These are phyloP conservation scores for Alternaria hordeiaustralica DNA, from an alignment of 2,329 filamentous ascomycete genomes.

Conservation along the genomic window DNA sequence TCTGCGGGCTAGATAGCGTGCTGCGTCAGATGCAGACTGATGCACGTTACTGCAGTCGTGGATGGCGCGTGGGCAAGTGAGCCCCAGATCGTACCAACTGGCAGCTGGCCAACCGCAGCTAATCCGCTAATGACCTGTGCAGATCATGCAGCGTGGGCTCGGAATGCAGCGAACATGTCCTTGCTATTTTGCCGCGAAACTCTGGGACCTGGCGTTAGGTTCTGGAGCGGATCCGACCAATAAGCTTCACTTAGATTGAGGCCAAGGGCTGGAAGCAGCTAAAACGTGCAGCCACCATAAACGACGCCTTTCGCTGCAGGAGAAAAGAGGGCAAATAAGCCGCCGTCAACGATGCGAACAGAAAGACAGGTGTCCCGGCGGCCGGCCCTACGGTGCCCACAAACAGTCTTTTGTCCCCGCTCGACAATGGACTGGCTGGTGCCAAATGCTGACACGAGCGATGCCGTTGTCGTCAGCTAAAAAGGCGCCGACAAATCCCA, in stretches of 20 bases:
- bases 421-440: slow-evolving; percentile 3
- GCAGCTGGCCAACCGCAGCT: slow-evolving; percentile 37
- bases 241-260: slow-evolving; percentile 43
- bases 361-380: slow-evolving; percentile 14
- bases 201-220: slow-evolving; percentile 42
- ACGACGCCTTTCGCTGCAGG: slow-evolving; percentile 24
- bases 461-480: slow-evolving; percentile 9
- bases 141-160: slow-evolving; percentile 46
- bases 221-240: slow-evolving; percentile 37
- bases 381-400: slow-evolving; percentile 22
- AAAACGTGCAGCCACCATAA: slow-evolving; percentile 37
- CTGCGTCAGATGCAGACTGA: slow-evolving; percentile 33
- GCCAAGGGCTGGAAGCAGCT: slow-evolving; percentile 42
- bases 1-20: slow-evolving; percentile 38
- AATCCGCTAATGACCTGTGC: slow-evolving; percentile 40
- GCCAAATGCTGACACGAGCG: slow-evolving; percentile 5
- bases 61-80: slow-evolving; percentile 29
- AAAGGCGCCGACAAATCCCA: slow-evolving; percentile 16
- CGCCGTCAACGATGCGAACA: slow-evolving; percentile 16
- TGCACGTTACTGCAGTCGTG: slow-evolving; percentile 34
- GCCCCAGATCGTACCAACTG: slow-evolving; percentile 34
- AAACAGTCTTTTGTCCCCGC: not conserved
- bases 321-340: slow-evolving; percentile 56
- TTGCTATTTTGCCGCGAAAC: slow-evolving; percentile 43
- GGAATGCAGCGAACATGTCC: slow-evolving; percentile 42